Evolutionary conservation across 805 yeast genomes (phyloP).

Genomic region (Candida saitoana): DNA sequence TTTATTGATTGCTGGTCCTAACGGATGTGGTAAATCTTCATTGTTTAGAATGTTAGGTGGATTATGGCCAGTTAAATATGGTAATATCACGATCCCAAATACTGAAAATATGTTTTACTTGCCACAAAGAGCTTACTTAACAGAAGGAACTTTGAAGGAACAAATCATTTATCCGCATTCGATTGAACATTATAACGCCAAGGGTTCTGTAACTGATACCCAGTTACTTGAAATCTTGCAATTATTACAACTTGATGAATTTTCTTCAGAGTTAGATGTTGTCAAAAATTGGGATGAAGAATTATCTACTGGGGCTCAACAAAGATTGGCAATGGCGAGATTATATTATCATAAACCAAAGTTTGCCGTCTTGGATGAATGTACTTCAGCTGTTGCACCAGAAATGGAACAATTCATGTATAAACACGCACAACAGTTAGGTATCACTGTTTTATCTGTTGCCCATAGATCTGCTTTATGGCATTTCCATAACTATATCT

Average conservation of each 20-base stretch:
- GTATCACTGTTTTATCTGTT: slow-evolving; percentile 81
- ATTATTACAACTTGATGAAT: slow-evolving; percentile 56
- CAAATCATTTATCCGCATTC: slow-evolving; percentile 88
- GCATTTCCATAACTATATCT: slow-evolving; percentile 81
- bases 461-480: slow-evolving; percentile 90
- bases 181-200: slow-evolving; percentile 46
- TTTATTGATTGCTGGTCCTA: slow-evolving; percentile 87
- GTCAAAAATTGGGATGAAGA: slow-evolving; percentile 85
- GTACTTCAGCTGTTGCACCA: slow-evolving; percentile 90
- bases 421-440: slow-evolving; percentile 69
- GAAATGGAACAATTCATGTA: slow-evolving; percentile 90
- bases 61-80: slow-evolving; percentile 76
- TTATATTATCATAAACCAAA: slow-evolving; percentile 86
- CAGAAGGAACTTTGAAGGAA: slow-evolving; percentile 75
- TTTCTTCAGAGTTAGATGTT: slow-evolving; percentile 58
- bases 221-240: slow-evolving; percentile 52
- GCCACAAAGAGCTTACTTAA: slow-evolving; percentile 88
- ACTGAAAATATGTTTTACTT: slow-evolving; percentile 72
- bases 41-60: slow-evolving; percentile 89
- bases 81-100: slow-evolving; percentile 59
- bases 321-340: slow-evolving; percentile 88
- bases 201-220: slow-evolving; percentile 35
- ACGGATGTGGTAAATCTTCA: slow-evolving; percentile 95
- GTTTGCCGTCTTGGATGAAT: slow-evolving; percentile 93
- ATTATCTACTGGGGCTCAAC: slow-evolving; percentile 87